Evolutionary conservation across 2,329 filamentous ascomycete genomes (phyloP).

Genomic region (Nemania sp.): DNA sequence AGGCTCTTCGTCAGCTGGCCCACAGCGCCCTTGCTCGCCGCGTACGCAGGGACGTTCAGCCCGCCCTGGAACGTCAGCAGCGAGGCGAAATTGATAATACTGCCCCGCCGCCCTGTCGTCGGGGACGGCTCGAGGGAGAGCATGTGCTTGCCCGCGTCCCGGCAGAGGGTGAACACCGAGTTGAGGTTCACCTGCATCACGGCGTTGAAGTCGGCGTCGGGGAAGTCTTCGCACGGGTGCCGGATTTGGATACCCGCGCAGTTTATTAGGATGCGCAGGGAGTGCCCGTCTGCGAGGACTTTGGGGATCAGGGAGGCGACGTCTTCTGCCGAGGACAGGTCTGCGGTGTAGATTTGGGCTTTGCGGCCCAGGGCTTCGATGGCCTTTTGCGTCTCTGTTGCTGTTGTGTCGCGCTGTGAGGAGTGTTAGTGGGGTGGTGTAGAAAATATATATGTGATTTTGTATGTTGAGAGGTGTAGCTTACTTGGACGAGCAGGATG

Average conservation of each 20-base stretch:
- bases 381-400: constrained; percentile 66
- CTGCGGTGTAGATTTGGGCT: constrained; percentile 75
- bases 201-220: constrained; percentile 80
- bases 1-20: constrained; percentile 87
- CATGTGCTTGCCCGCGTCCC: constrained; percentile 84
- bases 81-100: constrained; percentile 86
- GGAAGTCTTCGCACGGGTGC: constrained; percentile 80
- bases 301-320: constrained; percentile 71
- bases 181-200: constrained; percentile 90
- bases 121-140: constrained; percentile 65
- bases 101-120: constrained; percentile 69
- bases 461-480: neutral
- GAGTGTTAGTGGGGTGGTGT: constrained; percentile 13
- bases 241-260: constrained; percentile 88
- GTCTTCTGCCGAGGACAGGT: constrained; percentile 71
- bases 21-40: constrained; percentile 86
- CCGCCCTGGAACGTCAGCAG: constrained; percentile 89
- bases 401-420: constrained; percentile 56
- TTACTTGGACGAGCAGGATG: constrained; percentile 66
- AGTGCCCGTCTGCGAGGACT: constrained; percentile 71
- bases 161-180: constrained; percentile 81
- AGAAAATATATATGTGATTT: no score
- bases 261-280: constrained; percentile 84
- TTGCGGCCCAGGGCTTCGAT: constrained; percentile 75
- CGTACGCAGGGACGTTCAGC: constrained; percentile 88